Base-by-base conservation (phyloP, 768 basidiomycete genomes). In the Leccinellum albellum region DNA sequence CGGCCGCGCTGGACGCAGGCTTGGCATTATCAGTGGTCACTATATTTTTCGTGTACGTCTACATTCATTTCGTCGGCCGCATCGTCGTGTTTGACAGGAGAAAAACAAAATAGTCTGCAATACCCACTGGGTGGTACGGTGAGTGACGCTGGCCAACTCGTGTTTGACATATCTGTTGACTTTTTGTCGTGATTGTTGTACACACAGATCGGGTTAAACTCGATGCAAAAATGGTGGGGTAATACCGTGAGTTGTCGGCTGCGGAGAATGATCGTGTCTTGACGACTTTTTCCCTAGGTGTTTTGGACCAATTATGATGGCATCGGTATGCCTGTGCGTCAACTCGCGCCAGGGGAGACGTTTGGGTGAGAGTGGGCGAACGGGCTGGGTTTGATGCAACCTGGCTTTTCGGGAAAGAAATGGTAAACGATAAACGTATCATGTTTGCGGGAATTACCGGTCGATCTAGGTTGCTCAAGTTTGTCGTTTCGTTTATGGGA, bases 1-100 rank as follows among this genome's bases (percentile, higher is more conserved):
- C 86, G 35, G 88, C 88, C 47, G 87, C 88, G 28, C 74, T 91
- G 52, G 88, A 91, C 70, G 82, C 85, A 15, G 89, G 89, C 17
- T 82, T 86, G 4, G 86, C 86, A 1, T 66, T 89, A 35, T 84
- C 86, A 3, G 72, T 84, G 13, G 75, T 90, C 32, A 68, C 88
- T 14, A 82, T 91, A 37, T 91, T 82, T 69, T 91, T 91, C 69
- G 77, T 76, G 86, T 86, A 53, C 40, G 83, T 74, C 20, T 5
- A 13, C 24, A 17, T 24, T 15, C 17, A 3, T 24, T 17, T 8
- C 26, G 17, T 47, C 24, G 14, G 12, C 9, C 23, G 45, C 15
- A 9, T 28, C 46, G 46, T 24, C 8, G 40, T 20, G 10, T 40
- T 40, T 40, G 37, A 40, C n/a, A n/a, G n/a, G 4, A 10, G n/a